Evolutionary conservation across 306 rosid genomes (phyloP), one percentile per base, ranked within the genome.

Genomic region (Gillenia trifoliata): DNA sequence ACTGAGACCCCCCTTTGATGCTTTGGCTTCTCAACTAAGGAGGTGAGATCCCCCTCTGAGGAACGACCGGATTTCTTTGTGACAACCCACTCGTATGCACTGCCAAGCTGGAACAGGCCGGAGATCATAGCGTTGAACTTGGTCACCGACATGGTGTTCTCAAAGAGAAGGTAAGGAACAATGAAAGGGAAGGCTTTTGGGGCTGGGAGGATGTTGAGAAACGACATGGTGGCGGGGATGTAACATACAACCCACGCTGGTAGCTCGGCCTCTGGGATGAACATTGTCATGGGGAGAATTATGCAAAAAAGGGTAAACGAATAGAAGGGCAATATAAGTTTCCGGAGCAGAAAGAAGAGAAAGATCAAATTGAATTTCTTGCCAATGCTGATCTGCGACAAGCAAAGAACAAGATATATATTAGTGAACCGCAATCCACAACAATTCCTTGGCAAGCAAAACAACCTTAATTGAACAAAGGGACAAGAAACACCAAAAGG

Each of bases 121-220:
- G 97, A 91, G 82, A 93, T 83, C 98, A 93, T 93, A 74, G 98
- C 97, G 64, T 90, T 93, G 89, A 93, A 93, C 78, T 93, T 91
- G 54, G 97, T 93, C 29, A 93, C 97, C 0, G 98, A 91, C 98
- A 93, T 91, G 34, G 98, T 93, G 85, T 93, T 91, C 80, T 93
- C 97, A 2, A 93, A 93, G 10, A 93, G 93, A 74, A 93, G 98
- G 88, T 93, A 93, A 23, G 98, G 98, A 16, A 93, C 97, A 4
- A 93, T 93, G 85, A 93, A 93, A 23, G 98, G 98, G 79, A 93
- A 93, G 40, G 97, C 85, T 79, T 93, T 91, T 11, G 88, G 98
- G 28, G 98, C 93, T 0, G 98, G 98, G 22, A 93, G 90, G 69
- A 93, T 93, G 80, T 91, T 93, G 68, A 93, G 97, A 40, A 93